Evolutionary conservation across 441 rosid genomes (phyloP), one percentile per base, ranked within the genome.

Genomic region (Biscutella laevigata): DNA sequence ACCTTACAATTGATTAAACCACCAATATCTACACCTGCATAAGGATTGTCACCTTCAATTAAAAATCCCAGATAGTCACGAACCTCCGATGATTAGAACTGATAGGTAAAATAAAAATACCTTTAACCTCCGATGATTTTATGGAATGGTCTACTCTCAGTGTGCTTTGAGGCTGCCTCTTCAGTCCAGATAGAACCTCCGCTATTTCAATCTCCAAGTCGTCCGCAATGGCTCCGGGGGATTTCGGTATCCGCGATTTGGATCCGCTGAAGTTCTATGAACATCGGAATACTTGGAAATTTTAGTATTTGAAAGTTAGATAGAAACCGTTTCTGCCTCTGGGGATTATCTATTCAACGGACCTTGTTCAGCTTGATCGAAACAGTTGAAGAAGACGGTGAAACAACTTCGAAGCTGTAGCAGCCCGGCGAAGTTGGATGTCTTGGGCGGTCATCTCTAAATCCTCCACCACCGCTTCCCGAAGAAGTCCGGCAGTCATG

Each of bases 301-400:
- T 14, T 64, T 21, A 35, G 17, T 45, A 36, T 13, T 9, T 15
- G 7, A 30, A 42, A 28, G 26, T 19, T 43, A 0, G 46, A 44
- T 34, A 13, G 17, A 39, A 34, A 25, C 10, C 61, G 28, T 53
- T 51, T 34, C n/a, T n/a, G n/a, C 5, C 17, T 46, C 0, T 28
- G 21, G 13, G 0, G 36, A 29, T n/a, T 0, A n/a, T 25, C 9
- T 7, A 20, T 5, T 2, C 11, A 32, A 67, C 83, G 22, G 29
- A 87, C 96, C 88, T 79, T 70, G 76, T 83, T 87, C 74, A 81
- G 83, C 69, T 87, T 78, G 22, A 68, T 72, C 5, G 90, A 80
- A 60, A 74, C 74, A 68, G 74, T 80, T 50, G 94, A 82, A 53
- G 91, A 84, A 42, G 91, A 82, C 3, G 90, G 98, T 3, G 95